These are phyloP conservation scores for Sarcomyxa edulis DNA, from an alignment of 768 basidiomycete genomes.

Conservation along the genomic window DNA sequence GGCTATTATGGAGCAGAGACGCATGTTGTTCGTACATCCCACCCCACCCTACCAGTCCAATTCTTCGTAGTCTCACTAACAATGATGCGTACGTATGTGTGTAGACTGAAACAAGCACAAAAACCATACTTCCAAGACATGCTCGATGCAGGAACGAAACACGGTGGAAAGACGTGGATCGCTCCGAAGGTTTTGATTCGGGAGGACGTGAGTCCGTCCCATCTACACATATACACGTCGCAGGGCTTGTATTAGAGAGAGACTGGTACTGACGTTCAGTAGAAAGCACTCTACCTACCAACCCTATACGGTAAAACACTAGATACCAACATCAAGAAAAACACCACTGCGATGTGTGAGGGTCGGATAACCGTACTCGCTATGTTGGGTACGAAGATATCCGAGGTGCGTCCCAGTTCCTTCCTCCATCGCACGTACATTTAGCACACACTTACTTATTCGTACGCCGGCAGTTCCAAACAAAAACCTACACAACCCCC, in stretches of 20 bases:
- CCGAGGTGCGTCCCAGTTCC: constrained; percentile 54
- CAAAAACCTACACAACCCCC: constrained; percentile 59
- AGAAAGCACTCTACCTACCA: constrained; percentile 93
- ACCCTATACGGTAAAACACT: constrained; percentile 75
- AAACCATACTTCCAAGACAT: constrained; percentile 87
- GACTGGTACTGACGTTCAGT: constrained; percentile 7
- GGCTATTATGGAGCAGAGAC: no score
- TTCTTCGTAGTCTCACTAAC: neutral
- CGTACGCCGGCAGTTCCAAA: constrained; percentile 79
- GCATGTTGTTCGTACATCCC: no score
- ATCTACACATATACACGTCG: no score
- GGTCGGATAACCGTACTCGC: constrained; percentile 77
- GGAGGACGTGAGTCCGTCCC: constrained; percentile 87
- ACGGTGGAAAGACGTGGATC: constrained; percentile 94
- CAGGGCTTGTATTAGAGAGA: neutral
- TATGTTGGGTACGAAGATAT: constrained; percentile 82
- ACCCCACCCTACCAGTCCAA: no score
- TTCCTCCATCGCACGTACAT: constrained; percentile 1
- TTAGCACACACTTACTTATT: neutral
- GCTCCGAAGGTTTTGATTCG: constrained; percentile 85
- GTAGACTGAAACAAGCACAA: constrained; percentile 46
- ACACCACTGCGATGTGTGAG: constrained; percentile 74
- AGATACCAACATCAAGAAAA: constrained; percentile 44
- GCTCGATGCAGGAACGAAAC: constrained; percentile 66
- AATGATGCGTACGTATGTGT: constrained; percentile 1